Evolutionary conservation across 2,329 filamentous ascomycete genomes (phyloP), one percentile per base, ranked within the genome.

Genomic region (Clarireedia sp.): DNA sequence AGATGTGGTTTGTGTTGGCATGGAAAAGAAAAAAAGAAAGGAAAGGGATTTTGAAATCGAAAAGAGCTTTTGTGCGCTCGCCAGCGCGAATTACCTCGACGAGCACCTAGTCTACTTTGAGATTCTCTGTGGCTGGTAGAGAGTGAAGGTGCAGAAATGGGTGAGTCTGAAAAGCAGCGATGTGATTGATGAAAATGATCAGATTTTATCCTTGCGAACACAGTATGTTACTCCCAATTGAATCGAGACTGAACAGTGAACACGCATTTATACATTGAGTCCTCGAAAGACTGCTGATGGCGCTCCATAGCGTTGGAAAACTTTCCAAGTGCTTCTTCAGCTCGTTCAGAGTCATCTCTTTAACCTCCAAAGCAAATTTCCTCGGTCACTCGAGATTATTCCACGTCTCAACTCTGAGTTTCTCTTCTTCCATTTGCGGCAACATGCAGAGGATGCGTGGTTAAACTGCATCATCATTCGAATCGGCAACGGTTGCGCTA

Each of bases 161-260:
- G 60, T 82, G 8, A 64, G 72, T 16, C 55, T 58, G 5, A 59
- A 68, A 14, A 71, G 70, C 10, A 69, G 78, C 0, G 79, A 82
- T 62, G 67, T 82, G 2, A 62, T 82, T 0, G 79, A 82, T 57
- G 78, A 82, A 60, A 76, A 66, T 19, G 73, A 75, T 54, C 66
- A 67, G 17, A 73, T 68, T 3, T 62, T 75, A 1, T 67, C 69
- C 1, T 62, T 71, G 2, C 66, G 66, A 16, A 73, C 69, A 0
- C 71, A 75, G 40, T 44, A 44, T 10, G 41, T 44, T 23, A 3
- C 24, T 44, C 19, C 9, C 19, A 33, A 12, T 8, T 44, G n/a
- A 44, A 3, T 23, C 17, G 1, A 44, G 2, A 44, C 19, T 44
- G 12, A 44, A 10, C 10, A 21, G 24, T 21, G 19, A 19, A 44